A percentile compares a stretch with the other conserved stretches of the same genome.
phyloP scores from a whole-genome alignment of 768 basidiomycete genomes.

The Lactifluus rugatus region DNA sequence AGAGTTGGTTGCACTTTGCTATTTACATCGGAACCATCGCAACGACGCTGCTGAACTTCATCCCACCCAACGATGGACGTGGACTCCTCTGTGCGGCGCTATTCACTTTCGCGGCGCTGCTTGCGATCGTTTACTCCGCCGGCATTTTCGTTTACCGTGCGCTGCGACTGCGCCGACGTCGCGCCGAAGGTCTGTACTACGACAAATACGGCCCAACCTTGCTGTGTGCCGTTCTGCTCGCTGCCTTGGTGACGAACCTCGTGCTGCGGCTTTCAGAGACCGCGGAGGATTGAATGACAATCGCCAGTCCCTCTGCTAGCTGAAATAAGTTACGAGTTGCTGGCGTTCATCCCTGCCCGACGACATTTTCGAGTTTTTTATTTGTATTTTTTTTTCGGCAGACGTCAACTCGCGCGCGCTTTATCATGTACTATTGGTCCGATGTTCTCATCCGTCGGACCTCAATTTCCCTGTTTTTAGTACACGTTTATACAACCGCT shows the following conservation, averaged over 20 bases:
- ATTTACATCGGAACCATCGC: conserved; percentile 86
- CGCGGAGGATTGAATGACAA: neutral
- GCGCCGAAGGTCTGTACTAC: conserved; percentile 77
- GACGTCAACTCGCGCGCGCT: too few species aligned
- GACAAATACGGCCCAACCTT: conserved; percentile 81
- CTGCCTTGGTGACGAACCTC: conserved; percentile 67
- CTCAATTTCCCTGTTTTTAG: neutral
- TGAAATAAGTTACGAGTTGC: neutral
- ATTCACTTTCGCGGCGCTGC: conserved; percentile 84
- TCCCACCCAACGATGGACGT: conserved; percentile 54
- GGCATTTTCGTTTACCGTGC: conserved; percentile 74
- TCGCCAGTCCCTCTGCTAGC: neutral
- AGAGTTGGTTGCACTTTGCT: conserved; percentile 87
- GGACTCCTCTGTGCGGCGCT: conserved; percentile 81
- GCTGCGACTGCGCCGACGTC: conserved; percentile 52
- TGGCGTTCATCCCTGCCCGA: neutral
- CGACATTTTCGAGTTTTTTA: neutral
- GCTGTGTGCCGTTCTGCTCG: conserved; percentile 58
- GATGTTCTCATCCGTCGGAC: too few species aligned
- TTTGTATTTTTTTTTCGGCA: neutral
- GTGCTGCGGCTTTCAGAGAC: conserved; percentile 56
- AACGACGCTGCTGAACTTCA: conserved; percentile 82
- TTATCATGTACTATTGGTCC: neutral
- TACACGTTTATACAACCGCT: neutral
- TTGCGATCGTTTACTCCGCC: conserved; percentile 81